phyloP scores from a whole-genome alignment of 805 yeast genomes.

The Cyberlindnera maritima region DNA sequence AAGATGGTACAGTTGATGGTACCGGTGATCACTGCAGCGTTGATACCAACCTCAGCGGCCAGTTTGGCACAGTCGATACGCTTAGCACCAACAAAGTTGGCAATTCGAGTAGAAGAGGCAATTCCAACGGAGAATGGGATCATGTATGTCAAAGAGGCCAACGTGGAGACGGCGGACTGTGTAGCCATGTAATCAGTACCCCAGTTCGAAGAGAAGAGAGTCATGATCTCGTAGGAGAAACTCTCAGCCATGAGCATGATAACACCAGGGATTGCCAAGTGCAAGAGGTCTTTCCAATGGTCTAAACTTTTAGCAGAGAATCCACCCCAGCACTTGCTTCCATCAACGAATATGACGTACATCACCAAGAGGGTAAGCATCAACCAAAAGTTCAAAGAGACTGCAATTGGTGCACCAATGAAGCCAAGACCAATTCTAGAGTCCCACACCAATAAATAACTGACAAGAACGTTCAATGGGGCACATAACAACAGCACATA shows the following conservation, averaged over 20 bases:
- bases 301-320: constrained; percentile 20
- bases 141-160: constrained; percentile 63
- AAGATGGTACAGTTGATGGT: constrained; percentile 49
- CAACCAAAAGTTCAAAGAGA: constrained; percentile 61
- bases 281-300: constrained; percentile 57
- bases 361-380: constrained; percentile 51
- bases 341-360: constrained; percentile 50
- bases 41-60: constrained; percentile 42
- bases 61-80: constrained; percentile 44
- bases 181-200: constrained; percentile 72
- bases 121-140: constrained; percentile 75
- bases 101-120: constrained; percentile 70
- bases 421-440: constrained; percentile 61
- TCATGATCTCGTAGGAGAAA: constrained; percentile 69
- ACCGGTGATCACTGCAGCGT: constrained; percentile 43
- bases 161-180: constrained; percentile 67
- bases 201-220: constrained; percentile 64
- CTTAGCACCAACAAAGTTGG: constrained; percentile 65
- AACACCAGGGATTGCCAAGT: constrained; percentile 71
- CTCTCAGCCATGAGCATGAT: constrained; percentile 78
- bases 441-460: constrained; percentile 66
- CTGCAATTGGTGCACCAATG: constrained; percentile 75
- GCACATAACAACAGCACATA: constrained; percentile 59
- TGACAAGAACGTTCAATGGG: constrained; percentile 60
- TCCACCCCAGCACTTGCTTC: constrained; percentile 36